Base-by-base conservation (phyloP, 495 filamentous ascomycete genomes). In the Mytilinidion resinicola region DNA sequence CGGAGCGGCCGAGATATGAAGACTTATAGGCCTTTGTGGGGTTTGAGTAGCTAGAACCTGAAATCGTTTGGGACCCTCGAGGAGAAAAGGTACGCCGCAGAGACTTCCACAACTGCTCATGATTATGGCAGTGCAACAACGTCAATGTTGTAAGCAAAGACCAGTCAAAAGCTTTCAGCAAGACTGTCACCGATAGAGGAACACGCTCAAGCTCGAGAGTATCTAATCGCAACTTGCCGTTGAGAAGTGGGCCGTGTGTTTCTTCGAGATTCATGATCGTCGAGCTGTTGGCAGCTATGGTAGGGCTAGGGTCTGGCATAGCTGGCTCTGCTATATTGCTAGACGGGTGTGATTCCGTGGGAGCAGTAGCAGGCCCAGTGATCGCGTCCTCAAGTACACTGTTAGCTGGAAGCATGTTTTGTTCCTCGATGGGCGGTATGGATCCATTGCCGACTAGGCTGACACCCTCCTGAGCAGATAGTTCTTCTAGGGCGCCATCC, bases 181-280 rank as follows among this genome's bases (percentile, higher is more conserved):
- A 76, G 15, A 88, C 81, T 14, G 82, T 75, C 19, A 90, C 74
- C 9, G 85, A 89, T 5, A 96, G 69, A 1, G 82, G 77, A 11
- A 96, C 82, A n/a, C 89, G 81, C 68, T 96, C 91, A 1, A 96
- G 76, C 68, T 93, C 90, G 14, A 96, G 76, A 6, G 80, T 82
- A 51, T 91, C 84, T 21, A 96, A 73, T 34, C 79, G 84, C 7
- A 96, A 72, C 59, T 80, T 84, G 33, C 62, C 52, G 43, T 72
- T 60, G 8, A 69, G 60, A n/a, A 57, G 41, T 14, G 46, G 46
- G 0, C 46, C 46, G 8, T 14, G 12, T 21, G 21, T 41, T 12
- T 46, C 47, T 36, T 61, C 53, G 25, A 30, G 25, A 30, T 6
- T 30, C 25, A 30, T 3, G 2, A 42, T 17, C 37, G 33, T 17